Evolutionary conservation across 345 rosid species (phyloP).

Genomic region (Eucalyptus curtisii): DNA sequence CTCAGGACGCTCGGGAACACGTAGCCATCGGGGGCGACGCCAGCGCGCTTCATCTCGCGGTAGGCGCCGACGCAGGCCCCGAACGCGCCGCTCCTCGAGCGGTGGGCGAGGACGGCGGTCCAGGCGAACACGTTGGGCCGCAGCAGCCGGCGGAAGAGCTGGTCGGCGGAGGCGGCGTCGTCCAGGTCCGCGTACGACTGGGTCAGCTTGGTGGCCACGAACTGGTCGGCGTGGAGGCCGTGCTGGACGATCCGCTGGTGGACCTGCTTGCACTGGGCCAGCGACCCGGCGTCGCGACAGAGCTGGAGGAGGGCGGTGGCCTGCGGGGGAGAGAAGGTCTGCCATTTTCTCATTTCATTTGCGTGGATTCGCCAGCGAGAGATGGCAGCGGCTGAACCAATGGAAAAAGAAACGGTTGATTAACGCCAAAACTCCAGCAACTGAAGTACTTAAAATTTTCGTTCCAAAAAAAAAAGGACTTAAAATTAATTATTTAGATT

Average conservation of each 20-base stretch:
- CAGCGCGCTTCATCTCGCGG: constrained; percentile 4
- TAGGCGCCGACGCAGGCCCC: constrained; percentile 4
- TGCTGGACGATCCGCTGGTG: constrained; percentile 14
- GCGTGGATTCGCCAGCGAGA: not conserved
- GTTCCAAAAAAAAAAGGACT: too few relatives aligned
- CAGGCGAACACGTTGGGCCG: constrained; percentile 28
- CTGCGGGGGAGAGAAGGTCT: not conserved
- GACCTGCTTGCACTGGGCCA: constrained; percentile 10
- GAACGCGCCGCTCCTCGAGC: constrained; percentile 10
- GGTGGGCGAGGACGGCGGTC: constrained; percentile 14
- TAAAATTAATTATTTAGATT: too few relatives aligned
- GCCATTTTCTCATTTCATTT: not conserved
- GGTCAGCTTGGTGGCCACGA: constrained; percentile 13
- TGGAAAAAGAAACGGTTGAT: not conserved
- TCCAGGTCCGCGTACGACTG: constrained; percentile 14
- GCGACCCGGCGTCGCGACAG: constrained; percentile 12
- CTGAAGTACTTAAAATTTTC: not conserved
- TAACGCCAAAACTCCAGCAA: not conserved
- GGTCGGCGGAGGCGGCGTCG: not conserved
- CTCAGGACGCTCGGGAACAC: constrained; percentile 23
- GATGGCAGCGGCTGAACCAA: not conserved
- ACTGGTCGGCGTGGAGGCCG: not conserved
- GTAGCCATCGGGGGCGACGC: constrained; percentile 14
- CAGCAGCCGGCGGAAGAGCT: constrained; percentile 5
- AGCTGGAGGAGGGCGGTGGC: constrained; percentile 1